Evolutionary conservation across 1,284 basidiomycete genomes (phyloP).

Genomic region (Austropuccinia psidii): DNA sequence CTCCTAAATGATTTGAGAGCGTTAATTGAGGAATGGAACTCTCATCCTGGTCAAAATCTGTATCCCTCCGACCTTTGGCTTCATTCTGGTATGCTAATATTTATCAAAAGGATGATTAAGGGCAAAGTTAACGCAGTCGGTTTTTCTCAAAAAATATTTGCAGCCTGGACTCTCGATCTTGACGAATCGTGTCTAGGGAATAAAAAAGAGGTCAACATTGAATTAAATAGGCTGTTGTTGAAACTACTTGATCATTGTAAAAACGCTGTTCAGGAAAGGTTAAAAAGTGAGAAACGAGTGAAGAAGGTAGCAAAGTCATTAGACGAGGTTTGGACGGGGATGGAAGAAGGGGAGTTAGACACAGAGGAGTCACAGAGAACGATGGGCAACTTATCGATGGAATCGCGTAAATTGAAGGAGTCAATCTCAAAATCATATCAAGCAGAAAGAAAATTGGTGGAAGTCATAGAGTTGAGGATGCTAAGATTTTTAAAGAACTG

Average conservation of each 20-base stretch:
- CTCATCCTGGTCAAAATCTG: neutral
- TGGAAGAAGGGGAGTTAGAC: neutral
- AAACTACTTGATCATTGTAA: neutral
- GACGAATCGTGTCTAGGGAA: neutral
- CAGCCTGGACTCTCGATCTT: slow-evolving; percentile 1
- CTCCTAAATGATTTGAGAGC: neutral
- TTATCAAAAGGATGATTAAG: neutral
- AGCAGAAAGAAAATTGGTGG: neutral
- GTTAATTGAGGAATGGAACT: neutral
- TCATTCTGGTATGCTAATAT: neutral
- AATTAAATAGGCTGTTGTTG: neutral
- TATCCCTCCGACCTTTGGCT: neutral
- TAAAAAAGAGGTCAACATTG: neutral
- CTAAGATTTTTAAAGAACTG: neutral
- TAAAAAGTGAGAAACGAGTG: neutral
- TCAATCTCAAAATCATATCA: neutral
- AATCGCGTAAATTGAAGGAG: slow-evolving; percentile 1
- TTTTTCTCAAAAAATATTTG: neutral
- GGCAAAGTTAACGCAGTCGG: neutral
- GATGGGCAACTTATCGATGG: neutral
- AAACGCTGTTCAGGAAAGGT: neutral
- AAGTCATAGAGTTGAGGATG: neutral
- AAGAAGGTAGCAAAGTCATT: neutral
- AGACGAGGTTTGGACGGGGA: neutral
- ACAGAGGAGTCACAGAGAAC: neutral